Conservation (phyloP, 1,139 yeast genomes). For the Pichia sp. region DNA sequence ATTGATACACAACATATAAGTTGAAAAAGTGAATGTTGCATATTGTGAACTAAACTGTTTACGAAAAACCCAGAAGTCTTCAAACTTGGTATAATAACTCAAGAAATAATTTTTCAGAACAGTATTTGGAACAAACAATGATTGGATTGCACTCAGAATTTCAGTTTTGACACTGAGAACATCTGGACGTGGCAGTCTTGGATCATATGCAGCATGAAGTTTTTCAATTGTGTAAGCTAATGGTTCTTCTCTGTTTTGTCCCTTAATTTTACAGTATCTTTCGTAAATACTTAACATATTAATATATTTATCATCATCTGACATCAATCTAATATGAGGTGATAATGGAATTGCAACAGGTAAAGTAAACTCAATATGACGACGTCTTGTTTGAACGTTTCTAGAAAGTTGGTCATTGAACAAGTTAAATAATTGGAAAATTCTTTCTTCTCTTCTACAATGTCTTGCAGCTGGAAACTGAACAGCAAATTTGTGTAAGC, state of each 20-base stretch:
- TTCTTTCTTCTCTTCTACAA: constrained; percentile 92
- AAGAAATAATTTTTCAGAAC: constrained; percentile 66
- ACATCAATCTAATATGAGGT: constrained; percentile 88
- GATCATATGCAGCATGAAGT: constrained; percentile 88
- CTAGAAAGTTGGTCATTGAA: constrained; percentile 75
- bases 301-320: constrained; percentile 70
- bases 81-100: constrained; percentile 66
- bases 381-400: constrained; percentile 81
- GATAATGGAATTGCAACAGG: constrained; percentile 93
- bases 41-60: constrained; percentile 93
- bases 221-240: constrained; percentile 81
- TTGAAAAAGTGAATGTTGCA: constrained; percentile 90
- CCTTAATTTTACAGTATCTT: constrained; percentile 68
- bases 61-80: constrained; percentile 95
- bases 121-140: constrained; percentile 78
- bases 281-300: constrained; percentile 88
- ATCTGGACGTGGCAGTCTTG: constrained; percentile 88
- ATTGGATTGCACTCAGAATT: constrained; percentile 82
- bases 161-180: constrained; percentile 83
- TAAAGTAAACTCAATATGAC: constrained; percentile 77
- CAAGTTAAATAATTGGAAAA: constrained; percentile 83
- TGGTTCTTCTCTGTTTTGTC: constrained; percentile 83
- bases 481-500: constrained; percentile 85
- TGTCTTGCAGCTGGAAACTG: constrained; percentile 98
- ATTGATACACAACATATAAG: constrained; percentile 92